Evolutionary conservation across 2,329 filamentous ascomycete species (phyloP), one percentile per base, ranked within the genome.

Genomic region (Epichloe sylvatica): DNA sequence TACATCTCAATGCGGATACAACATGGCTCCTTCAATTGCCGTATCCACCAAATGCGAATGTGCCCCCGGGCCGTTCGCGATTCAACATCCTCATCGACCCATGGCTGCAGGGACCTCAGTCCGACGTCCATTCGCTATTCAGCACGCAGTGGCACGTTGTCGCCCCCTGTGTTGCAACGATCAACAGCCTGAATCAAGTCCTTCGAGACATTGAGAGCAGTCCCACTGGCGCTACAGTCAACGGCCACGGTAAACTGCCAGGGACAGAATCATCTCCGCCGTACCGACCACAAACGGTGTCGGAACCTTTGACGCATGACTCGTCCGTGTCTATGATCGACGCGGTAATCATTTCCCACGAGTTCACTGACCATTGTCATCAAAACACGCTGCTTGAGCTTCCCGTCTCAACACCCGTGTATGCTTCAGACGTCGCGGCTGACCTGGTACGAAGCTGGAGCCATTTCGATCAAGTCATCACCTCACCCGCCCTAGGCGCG

Each of bases 351-450:
- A 69, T 84, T 34, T 77, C 72, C 15, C 80, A 84, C 58, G 80
- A 84, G 59, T 84, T 84, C 55, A 83, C 80, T 1, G 80, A 84
- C 57, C 81, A 83, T 59, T 83, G 79, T 61, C 80, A 84, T 57
- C 69, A 74, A 52, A 70, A 74, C 3, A 84, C 81, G 13, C 64
- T 84, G 25, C 60, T 73, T 41, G 72, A 81, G 55, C 62, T 84
- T 3, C 66, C 21, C 5, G 54, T 56, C 1, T 61, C 68, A 41
- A 75, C 80, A 4, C 78, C 80, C 0, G 68, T 84, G 0, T 75
- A 83, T 51, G 80, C 80, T 12, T 74, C 76, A 2, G 70, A 73
- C 56, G 73, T 78, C 61, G 80, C 80, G 0, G 76, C 74, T 0
- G 66, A 66, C 12, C 64, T 81, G 19, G 76, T 84, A 37, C 62